Evolutionary conservation across 306 rosid species (phyloP).

Genomic region (Quercus aquifolioides): DNA sequence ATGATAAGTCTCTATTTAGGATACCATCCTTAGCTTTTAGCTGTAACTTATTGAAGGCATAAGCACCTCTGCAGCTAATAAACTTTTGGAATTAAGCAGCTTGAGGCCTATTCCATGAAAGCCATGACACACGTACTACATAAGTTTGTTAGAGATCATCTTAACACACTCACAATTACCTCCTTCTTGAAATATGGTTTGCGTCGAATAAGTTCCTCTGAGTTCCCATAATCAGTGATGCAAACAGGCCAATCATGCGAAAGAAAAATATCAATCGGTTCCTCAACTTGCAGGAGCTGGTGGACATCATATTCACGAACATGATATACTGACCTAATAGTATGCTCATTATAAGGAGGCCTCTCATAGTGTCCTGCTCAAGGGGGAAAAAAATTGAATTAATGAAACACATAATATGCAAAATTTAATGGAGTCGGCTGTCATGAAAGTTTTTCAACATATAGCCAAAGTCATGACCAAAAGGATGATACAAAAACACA

Average conservation of each 20-base stretch:
- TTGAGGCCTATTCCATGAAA: neutral
- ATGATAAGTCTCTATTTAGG: neutral
- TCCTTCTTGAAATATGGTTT: slow-evolving; percentile 63
- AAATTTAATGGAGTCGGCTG: neutral
- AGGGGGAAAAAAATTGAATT: slow-evolving; percentile 1
- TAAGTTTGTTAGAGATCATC: slow-evolving; percentile 12
- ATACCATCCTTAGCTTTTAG: neutral
- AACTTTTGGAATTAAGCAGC: neutral
- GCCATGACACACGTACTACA: neutral
- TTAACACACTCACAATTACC: slow-evolving; percentile 35
- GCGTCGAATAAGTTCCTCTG: slow-evolving; percentile 52
- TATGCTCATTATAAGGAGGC: slow-evolving; percentile 75
- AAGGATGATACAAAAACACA: neutral
- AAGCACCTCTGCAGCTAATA: neutral
- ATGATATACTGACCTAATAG: slow-evolving; percentile 79
- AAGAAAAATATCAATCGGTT: slow-evolving; percentile 76
- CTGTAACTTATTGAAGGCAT: neutral
- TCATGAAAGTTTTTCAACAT: neutral
- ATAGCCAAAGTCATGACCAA: slow-evolving; percentile 13
- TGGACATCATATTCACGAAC: slow-evolving; percentile 88
- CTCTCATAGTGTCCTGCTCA: slow-evolving; percentile 87
- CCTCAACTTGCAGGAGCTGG: slow-evolving; percentile 78
- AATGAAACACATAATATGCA: neutral
- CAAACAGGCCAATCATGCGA: slow-evolving; percentile 97
- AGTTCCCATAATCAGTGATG: slow-evolving; percentile 85